These are phyloP conservation scores for Cadophora sp. DNA, from an alignment of 2,329 filamentous ascomycete species.

Conservation along the genomic window DNA sequence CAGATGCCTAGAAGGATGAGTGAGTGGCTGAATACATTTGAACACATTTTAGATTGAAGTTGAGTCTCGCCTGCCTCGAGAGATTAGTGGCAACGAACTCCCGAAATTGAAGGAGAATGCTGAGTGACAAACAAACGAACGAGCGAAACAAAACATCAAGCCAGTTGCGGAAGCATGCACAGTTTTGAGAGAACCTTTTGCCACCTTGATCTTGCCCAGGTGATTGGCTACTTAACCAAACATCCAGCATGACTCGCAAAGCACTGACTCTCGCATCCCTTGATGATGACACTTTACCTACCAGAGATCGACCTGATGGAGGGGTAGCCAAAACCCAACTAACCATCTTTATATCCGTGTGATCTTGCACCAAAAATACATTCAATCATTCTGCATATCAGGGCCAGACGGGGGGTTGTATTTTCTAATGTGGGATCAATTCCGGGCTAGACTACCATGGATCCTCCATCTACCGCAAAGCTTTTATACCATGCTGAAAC, in stretches of 20 bases:
- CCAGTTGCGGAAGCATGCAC: neutral
- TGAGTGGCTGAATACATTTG: too few relatives aligned
- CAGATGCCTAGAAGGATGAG: too few relatives aligned
- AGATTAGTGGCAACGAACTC: neutral
- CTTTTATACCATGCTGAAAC: conserved; percentile 47
- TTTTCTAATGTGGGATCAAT: conserved; percentile 48
- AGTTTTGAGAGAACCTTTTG: neutral
- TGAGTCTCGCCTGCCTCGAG: neutral
- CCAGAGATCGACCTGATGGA: neutral
- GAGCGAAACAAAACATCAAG: neutral
- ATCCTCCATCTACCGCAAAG: conserved; percentile 46
- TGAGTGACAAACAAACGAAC: too few relatives aligned
- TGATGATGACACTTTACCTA: conserved; percentile 2
- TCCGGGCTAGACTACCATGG: conserved; percentile 47
- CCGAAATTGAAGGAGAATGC: neutral
- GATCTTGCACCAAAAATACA: neutral
- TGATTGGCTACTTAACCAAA: neutral
- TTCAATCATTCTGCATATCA: neutral
- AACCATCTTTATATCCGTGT: neutral
- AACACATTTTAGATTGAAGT: neutral
- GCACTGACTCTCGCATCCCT: conserved; percentile 10
- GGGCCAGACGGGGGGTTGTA: conserved; percentile 16
- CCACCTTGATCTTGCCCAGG: neutral
- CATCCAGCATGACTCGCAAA: conserved; percentile 3
- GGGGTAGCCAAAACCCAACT: neutral